Percentiles rank a stretch among this genome's conserved stretches.
These are phyloP conservation scores for Lepidium africanum DNA, from an alignment of 345 rosid genomes.

Conservation along the genomic window DNA sequence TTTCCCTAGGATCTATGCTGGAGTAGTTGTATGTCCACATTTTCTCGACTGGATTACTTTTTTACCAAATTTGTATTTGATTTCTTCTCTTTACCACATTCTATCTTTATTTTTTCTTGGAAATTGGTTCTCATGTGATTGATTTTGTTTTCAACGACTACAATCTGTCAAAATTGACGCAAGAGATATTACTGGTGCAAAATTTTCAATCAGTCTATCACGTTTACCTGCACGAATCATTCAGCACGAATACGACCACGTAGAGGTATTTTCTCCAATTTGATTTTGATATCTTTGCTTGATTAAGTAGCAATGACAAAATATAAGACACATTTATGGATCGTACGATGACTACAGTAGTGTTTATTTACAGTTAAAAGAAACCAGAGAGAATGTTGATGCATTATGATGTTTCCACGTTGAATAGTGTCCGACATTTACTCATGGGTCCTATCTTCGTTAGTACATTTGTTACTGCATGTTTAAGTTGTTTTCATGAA, in stretches of 20 bases:
- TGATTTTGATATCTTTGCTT: neutral
- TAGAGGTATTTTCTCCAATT: slow-evolving; percentile 47
- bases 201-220: slow-evolving; percentile 56
- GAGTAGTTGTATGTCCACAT: slow-evolving; percentile 46
- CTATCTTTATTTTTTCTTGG: neutral
- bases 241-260: slow-evolving; percentile 94
- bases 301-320: neutral
- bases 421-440: neutral
- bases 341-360: neutral
- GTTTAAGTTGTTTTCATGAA: no score
- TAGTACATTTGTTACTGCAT: no score
- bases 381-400: neutral
- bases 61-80: neutral
- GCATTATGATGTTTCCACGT: neutral
- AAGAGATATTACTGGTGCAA: slow-evolving; percentile 60
- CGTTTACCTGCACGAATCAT: slow-evolving; percentile 84
- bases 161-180: slow-evolving; percentile 89
- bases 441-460: neutral
- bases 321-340: neutral
- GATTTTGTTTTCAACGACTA: slow-evolving; percentile 59
- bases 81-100: neutral
- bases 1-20: slow-evolving; percentile 90
- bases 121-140: neutral
- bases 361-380: neutral
- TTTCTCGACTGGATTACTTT: neutral